Evolutionary conservation across 768 basidiomycete species (phyloP).

Genomic region (Hydnomerulius pinastri): DNA sequence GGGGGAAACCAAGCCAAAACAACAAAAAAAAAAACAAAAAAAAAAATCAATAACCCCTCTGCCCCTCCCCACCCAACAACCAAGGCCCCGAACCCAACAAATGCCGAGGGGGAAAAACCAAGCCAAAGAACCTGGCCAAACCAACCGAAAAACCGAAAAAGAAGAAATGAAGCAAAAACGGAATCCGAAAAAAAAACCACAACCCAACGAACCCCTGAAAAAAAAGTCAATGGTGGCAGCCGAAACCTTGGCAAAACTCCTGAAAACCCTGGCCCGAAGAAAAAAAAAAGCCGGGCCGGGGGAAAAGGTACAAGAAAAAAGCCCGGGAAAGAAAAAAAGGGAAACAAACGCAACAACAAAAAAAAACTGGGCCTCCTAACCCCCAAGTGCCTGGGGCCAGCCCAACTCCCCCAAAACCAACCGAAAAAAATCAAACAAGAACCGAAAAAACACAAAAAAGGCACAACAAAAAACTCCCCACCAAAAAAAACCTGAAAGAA

Average conservation of each 20-base stretch:
- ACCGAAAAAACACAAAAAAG: background rate
- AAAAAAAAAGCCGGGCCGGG: constrained; percentile 84
- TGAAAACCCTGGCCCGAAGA: constrained; percentile 89
- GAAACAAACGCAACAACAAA: constrained; percentile 93
- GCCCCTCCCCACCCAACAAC: constrained; percentile 47
- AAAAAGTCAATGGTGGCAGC: constrained; percentile 85
- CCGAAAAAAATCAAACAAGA: constrained; percentile 30
- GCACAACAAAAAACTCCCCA: constrained; percentile 59
- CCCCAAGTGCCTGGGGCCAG: constrained; percentile 91
- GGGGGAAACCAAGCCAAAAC: no score
- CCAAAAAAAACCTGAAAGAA: constrained; percentile 83
- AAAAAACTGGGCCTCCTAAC: constrained; percentile 82
- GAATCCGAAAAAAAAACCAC: background rate
- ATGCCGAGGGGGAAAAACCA: constrained; percentile 84
- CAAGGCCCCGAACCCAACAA: constrained; percentile 74
- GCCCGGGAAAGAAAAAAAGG: background rate
- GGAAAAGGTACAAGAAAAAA: background rate
- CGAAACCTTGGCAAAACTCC: constrained; percentile 84
- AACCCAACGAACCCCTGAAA: constrained; percentile 80
- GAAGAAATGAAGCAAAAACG: background rate
- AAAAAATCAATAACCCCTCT: no score
- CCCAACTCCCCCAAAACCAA: constrained; percentile 98
- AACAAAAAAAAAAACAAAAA: no score
- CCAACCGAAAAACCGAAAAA: constrained; percentile 74
- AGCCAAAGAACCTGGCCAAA: constrained; percentile 81